phyloP scores from a whole-genome alignment of 1,284 basidiomycete genomes.

The Tetrapyrgos nigripes region DNA sequence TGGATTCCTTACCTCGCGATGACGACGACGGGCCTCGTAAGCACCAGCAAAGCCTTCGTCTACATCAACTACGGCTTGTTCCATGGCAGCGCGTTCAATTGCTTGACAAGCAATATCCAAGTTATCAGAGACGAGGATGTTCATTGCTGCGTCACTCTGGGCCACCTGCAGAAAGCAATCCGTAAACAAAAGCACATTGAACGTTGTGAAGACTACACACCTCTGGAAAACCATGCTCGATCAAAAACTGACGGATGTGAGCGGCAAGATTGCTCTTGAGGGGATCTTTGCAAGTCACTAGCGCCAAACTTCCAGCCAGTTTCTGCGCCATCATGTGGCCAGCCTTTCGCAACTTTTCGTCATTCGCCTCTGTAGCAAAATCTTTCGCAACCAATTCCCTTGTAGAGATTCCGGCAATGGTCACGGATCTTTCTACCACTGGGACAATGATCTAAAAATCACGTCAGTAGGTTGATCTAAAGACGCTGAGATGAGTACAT shows the following conservation, averaged over 20 bases:
- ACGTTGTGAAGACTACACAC: slow-evolving; percentile 41
- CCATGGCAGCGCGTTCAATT: slow-evolving; percentile 98
- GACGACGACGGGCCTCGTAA: slow-evolving; percentile 86
- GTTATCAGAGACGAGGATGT: slow-evolving; percentile 91
- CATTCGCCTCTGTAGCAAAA: slow-evolving; percentile 94
- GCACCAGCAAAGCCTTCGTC: slow-evolving; percentile 89
- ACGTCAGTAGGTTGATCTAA: slow-evolving; percentile 3
- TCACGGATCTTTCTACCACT: slow-evolving; percentile 98
- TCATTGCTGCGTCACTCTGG: slow-evolving; percentile 74
- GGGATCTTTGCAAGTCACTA: slow-evolving; percentile 99
- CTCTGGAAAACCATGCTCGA: slow-evolving; percentile 89
- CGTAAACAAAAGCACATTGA: neutral
- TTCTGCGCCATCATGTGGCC: slow-evolving; percentile 98
- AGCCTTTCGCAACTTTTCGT: slow-evolving; percentile 90
- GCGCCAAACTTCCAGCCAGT: slow-evolving; percentile 93
- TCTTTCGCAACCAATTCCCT: slow-evolving; percentile 96
- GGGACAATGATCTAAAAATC: slow-evolving; percentile 86
- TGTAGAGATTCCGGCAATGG: slow-evolving; percentile 98
- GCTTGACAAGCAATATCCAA: slow-evolving; percentile 93
- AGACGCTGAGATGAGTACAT: slow-evolving; percentile 25
- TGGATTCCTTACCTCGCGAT: slow-evolving; percentile 72
- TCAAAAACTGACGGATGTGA: slow-evolving; percentile 83
- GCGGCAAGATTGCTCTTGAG: slow-evolving; percentile 92
- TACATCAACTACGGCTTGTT: slow-evolving; percentile 93
- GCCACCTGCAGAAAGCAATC: slow-evolving; percentile 48